Conservation (phyloP, 495 filamentous ascomycete genomes). For the Penicillium ochrochloron region DNA sequence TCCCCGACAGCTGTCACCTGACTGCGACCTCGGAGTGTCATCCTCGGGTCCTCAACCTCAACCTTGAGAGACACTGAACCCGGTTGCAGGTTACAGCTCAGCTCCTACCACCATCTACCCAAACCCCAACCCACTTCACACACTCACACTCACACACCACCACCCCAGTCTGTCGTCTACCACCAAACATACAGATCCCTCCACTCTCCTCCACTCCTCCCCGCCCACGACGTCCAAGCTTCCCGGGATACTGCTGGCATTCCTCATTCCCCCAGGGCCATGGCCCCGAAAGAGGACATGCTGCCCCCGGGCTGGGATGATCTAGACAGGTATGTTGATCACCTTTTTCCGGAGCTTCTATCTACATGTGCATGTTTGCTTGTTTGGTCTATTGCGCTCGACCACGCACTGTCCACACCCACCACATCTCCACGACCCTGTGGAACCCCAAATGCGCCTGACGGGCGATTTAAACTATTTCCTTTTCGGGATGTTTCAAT, state of each 20-base stretch:
- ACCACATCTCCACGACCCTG: constrained; percentile 15
- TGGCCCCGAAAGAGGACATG: constrained; percentile 56
- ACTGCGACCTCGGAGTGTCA: constrained; percentile 31
- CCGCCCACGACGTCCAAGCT: constrained; percentile 15
- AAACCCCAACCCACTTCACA: constrained; percentile 8
- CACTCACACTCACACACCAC: neutral
- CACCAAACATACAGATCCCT: neutral
- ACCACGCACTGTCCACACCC: neutral
- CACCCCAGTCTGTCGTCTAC: constrained; percentile 1
- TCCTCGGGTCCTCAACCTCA: constrained; percentile 5
- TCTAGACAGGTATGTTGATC: constrained; percentile 51
- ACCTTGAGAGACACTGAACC: neutral
- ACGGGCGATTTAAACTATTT: constrained; percentile 25
- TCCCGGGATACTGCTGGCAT: constrained; percentile 36
- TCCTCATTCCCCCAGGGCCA: constrained; percentile 47
- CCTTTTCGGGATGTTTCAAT: constrained; percentile 22
- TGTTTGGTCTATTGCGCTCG: neutral
- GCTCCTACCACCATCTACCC: constrained; percentile 8
- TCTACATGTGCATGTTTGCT: neutral
- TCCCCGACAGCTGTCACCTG: constrained; percentile 28
- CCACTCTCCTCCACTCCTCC: constrained; percentile 10
- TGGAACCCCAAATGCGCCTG: constrained; percentile 27
- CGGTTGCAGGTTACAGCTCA: constrained; percentile 14
- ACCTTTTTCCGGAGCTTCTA: constrained; percentile 20
- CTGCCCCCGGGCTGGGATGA: constrained; percentile 55